Percentiles rank a stretch among this genome's conserved stretches.
These are phyloP conservation scores for Sicyos edulis DNA, from an alignment of 306 rosid species.

Conservation along the genomic window DNA sequence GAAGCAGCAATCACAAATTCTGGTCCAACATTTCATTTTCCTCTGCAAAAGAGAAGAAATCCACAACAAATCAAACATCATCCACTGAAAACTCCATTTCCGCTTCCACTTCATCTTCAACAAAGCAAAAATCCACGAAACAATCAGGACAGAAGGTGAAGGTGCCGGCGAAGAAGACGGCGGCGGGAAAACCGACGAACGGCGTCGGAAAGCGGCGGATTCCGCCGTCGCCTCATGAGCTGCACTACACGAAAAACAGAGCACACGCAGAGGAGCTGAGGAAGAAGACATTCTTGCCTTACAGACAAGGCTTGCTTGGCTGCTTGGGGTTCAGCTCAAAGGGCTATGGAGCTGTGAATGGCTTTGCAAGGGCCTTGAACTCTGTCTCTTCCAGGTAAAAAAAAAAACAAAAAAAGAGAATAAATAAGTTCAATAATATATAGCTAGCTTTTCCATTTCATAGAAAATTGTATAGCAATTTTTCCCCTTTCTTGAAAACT, in stretches of 20 bases:
- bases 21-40: slow-evolving; percentile 82
- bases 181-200: slow-evolving; percentile 50
- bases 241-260: slow-evolving; percentile 79
- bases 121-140: slow-evolving; percentile 8
- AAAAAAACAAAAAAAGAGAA: background rate
- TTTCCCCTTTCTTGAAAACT: background rate
- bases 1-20: slow-evolving; percentile 65
- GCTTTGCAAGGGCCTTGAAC: slow-evolving; percentile 87
- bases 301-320: slow-evolving; percentile 81
- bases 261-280: slow-evolving; percentile 91
- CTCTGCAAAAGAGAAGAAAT: slow-evolving; percentile 62
- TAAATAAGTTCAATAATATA: slow-evolving; percentile 5
- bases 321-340: slow-evolving; percentile 93
- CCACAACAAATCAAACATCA: slow-evolving; percentile 12
- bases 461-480: slow-evolving; percentile 33
- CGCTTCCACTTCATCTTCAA: background rate
- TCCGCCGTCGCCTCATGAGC: slow-evolving; percentile 81
- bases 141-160: slow-evolving; percentile 25
- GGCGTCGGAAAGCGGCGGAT: slow-evolving; percentile 75
- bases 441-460: slow-evolving; percentile 14
- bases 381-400: slow-evolving; percentile 88
- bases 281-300: slow-evolving; percentile 90
- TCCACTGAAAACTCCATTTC: background rate
- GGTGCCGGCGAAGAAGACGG: slow-evolving; percentile 39
- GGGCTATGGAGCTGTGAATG: slow-evolving; percentile 94